A percentile compares a stretch with the other conserved stretches of the same genome.
These are phyloP conservation scores for Metschnikowia chrysomelidarum DNA, from an alignment of 805 yeast species.

Conservation along the genomic window DNA sequence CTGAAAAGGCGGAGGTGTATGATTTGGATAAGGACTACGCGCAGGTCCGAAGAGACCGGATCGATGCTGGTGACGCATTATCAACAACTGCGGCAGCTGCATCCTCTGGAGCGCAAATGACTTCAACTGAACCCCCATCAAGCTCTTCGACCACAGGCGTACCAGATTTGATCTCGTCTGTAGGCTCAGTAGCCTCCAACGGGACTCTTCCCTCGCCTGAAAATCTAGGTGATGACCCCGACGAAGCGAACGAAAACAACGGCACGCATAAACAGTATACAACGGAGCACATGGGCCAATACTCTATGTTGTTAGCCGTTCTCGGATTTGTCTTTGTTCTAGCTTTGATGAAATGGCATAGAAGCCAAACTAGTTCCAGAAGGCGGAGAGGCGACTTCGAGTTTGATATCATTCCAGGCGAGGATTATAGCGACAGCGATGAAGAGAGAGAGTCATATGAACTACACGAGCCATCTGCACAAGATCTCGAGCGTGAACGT, in stretches of 20 bases:
- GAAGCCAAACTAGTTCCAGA: constrained; percentile 37
- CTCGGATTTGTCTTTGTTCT: constrained; percentile 54
- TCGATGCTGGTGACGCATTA: constrained; percentile 10
- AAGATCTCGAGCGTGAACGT: constrained; percentile 38
- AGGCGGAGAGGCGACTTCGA: constrained; percentile 71
- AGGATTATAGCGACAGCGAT: constrained; percentile 46
- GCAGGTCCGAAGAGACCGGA: constrained; percentile 30
- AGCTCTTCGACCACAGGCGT: background rate
- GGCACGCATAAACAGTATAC: constrained; percentile 37
- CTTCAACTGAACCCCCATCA: background rate
- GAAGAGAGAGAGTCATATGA: constrained; percentile 38
- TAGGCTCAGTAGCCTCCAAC: constrained; percentile 2
- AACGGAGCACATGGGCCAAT: constrained; percentile 53
- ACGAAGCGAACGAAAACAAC: constrained; percentile 26
- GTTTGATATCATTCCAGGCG: constrained; percentile 74
- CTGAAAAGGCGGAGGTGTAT: constrained; percentile 56
- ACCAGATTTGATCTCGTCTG: too few relatives aligned
- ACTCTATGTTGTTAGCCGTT: constrained; percentile 56
- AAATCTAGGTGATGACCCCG: constrained; percentile 2
- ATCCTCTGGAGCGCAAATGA: constrained; percentile 9
- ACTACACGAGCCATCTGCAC: constrained; percentile 23
- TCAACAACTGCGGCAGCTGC: constrained; percentile 4
- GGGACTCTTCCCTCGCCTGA: background rate
- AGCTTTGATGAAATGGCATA: constrained; percentile 45
- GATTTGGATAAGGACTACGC: constrained; percentile 51